A percentile compares a stretch with the other conserved stretches of the same genome.
phyloP scores from a whole-genome alignment of 495 filamentous ascomycete genomes.

The Aspergillus cristatus region DNA sequence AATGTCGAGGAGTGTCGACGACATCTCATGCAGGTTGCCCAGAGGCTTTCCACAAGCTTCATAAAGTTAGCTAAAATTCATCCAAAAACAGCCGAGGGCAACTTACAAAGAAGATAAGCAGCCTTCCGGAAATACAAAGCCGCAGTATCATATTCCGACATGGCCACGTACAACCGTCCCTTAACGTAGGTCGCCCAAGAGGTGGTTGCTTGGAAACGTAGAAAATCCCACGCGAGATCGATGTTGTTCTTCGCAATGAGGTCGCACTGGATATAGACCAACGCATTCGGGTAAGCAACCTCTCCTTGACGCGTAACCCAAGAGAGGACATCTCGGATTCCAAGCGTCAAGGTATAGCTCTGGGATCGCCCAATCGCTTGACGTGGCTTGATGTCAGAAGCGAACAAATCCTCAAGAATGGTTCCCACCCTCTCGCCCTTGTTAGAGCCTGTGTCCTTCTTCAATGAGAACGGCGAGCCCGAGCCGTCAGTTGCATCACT shows the following conservation, averaged over 20 bases:
- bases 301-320: slow-evolving; percentile 39
- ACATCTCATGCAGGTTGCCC: slow-evolving; percentile 40
- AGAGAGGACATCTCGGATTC: slow-evolving; percentile 39
- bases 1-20: slow-evolving; percentile 57
- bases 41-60: slow-evolving; percentile 35
- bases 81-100: not conserved
- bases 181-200: slow-evolving; percentile 79
- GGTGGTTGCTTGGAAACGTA: slow-evolving; percentile 53
- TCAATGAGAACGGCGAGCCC: slow-evolving; percentile 10
- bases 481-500: slow-evolving; percentile 10
- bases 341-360: slow-evolving; percentile 38
- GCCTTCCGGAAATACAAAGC: slow-evolving; percentile 72
- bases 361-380: slow-evolving; percentile 31
- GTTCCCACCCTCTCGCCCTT: slow-evolving; percentile 25
- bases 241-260: slow-evolving; percentile 59
- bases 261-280: slow-evolving; percentile 56
- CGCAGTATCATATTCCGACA: slow-evolving; percentile 62
- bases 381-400: slow-evolving; percentile 36
- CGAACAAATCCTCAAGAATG: slow-evolving; percentile 43
- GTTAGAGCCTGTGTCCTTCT: slow-evolving; percentile 19
- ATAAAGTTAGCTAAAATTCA: slow-evolving; percentile 5
- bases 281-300: slow-evolving; percentile 36
- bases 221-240: slow-evolving; percentile 68
- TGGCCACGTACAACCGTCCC: slow-evolving; percentile 67
- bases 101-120: slow-evolving; percentile 72